These are phyloP conservation scores for Fusarium albosuccineum DNA, from an alignment of 2,329 filamentous ascomycete species.

Conservation along the genomic window DNA sequence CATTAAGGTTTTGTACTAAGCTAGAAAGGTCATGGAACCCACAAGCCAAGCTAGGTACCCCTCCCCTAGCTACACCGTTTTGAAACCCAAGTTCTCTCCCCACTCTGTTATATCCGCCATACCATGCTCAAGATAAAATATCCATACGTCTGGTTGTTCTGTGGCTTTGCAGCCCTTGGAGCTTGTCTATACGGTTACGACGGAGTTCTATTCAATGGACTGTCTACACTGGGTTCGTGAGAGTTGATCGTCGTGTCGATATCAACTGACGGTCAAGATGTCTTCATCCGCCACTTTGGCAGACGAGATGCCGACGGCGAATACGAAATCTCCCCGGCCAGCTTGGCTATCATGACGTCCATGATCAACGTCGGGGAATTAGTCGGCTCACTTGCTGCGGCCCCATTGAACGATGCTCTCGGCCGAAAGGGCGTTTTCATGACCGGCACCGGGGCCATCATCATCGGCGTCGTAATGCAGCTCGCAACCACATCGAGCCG, in stretches of 20 bases:
- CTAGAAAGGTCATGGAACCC: too few species aligned
- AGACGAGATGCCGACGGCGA: conserved; percentile 42
- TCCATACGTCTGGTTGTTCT: conserved; percentile 50
- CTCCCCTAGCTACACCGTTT: too few species aligned
- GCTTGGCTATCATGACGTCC: conserved; percentile 50
- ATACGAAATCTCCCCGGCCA: conserved; percentile 46
- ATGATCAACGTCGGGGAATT: conserved; percentile 57
- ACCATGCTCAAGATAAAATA: conserved; percentile 44
- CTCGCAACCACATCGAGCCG: conserved; percentile 42
- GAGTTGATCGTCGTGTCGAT: too few species aligned
- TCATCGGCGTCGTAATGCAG: conserved; percentile 45
- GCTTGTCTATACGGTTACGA: conserved; percentile 55
- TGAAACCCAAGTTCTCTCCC: too few species aligned
- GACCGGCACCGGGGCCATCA: conserved; percentile 44
- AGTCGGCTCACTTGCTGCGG: conserved; percentile 51
- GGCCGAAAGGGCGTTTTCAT: conserved; percentile 51
- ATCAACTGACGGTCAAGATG: conserved; percentile 36
- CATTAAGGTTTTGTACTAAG: too few species aligned
- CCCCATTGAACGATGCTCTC: conserved; percentile 53
- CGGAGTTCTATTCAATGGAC: conserved; percentile 52
- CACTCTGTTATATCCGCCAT: too few species aligned
- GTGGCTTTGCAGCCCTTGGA: conserved; percentile 52
- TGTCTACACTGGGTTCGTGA: conserved; percentile 49
- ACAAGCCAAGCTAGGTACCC: too few species aligned
- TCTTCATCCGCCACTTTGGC: conserved; percentile 53